These are phyloP conservation scores for Botrytis squamosa DNA, from an alignment of 2,329 filamentous ascomycete genomes.

Conservation along the genomic window DNA sequence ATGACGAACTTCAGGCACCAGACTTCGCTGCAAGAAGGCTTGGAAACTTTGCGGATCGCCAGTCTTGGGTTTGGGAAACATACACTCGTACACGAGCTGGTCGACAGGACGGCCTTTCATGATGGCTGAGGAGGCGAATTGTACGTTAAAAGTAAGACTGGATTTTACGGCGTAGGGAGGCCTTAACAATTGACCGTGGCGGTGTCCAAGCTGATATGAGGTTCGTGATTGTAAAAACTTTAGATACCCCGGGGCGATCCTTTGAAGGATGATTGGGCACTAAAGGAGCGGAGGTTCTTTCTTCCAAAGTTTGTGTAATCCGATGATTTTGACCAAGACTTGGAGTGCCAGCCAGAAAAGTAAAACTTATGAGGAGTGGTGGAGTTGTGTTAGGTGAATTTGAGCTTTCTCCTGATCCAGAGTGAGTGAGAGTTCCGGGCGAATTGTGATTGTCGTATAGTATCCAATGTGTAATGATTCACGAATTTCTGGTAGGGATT, in stretches of 20 bases:
- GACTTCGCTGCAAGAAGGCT: slow-evolving; percentile 64
- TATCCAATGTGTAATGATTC: slow-evolving; percentile 16
- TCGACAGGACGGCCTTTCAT: slow-evolving; percentile 72
- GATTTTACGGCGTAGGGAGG: slow-evolving; percentile 7
- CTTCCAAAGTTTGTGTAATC: slow-evolving; percentile 5
- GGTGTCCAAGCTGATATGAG: slow-evolving; percentile 9
- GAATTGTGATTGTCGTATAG: slow-evolving; percentile 12
- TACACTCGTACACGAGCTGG: slow-evolving; percentile 69
- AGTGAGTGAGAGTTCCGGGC: neutral
- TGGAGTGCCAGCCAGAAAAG: neutral
- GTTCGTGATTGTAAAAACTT: neutral
- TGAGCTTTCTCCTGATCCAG: neutral
- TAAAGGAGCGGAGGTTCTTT: neutral
- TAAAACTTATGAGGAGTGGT: neutral
- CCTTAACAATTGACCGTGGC: slow-evolving; percentile 13
- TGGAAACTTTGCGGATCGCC: slow-evolving; percentile 71
- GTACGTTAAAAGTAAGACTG: slow-evolving; percentile 12
- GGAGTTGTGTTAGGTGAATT: neutral
- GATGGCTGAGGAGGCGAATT: slow-evolving; percentile 20
- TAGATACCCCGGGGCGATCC: neutral
- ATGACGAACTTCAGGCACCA: slow-evolving; percentile 72
- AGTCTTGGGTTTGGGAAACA: slow-evolving; percentile 67
- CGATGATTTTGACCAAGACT: neutral
- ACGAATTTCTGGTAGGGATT: neutral
- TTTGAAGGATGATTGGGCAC: slow-evolving; percentile 20